Base-by-base conservation (phyloP, 2,329 filamentous ascomycete species). In the Sphaerulina vaccinii region DNA sequence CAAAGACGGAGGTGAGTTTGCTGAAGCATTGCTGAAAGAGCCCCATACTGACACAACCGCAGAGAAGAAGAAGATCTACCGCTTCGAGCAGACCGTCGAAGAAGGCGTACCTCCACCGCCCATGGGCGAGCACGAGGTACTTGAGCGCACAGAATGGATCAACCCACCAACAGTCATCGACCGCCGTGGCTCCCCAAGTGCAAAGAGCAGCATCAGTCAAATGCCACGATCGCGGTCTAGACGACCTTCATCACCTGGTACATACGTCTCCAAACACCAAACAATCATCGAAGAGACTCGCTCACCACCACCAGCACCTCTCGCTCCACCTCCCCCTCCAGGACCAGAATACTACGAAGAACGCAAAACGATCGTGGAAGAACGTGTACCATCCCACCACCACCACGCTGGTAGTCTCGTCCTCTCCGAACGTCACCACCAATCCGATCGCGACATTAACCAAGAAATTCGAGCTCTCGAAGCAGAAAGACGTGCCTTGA, bases 391-490 rank as follows among this genome's bases (percentile, higher is more conserved):
- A 22, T 41, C 32, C 45, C 60, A 49, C 51, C 61, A 48, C 46
- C 60, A 43, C 44, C 53, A 56, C 22, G 51, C 51, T 1, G 52
- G 49, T 29, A 55, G 52, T 4, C 48, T 60, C 1, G 52, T 60
- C n/a, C 52, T 54, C 5, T 51, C 52, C 22, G 52, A 52, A 18
- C 46, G 47, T 35, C 29, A 51, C 24, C 51, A 42, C 8, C 52
- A 56, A 15, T 75, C 71, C 5, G 80, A 85, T 35, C 78, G 82
- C 15, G 84, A 89, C 6, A 84, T 93, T 58, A 81, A 83, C 40
- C 79, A 83, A 19, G 87, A 93, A 65, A 89, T 91, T 53, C 80
- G 79, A n/a, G 79, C 81, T 1, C 76, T 92, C 1, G 87, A 92
- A 71, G 79, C 78, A 3, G 84, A 89, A 69, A 23, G 35, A 35